These are phyloP conservation scores for Arthrobotrys pseudoclavata DNA, from an alignment of 2,329 filamentous ascomycete species.

Conservation along the genomic window DNA sequence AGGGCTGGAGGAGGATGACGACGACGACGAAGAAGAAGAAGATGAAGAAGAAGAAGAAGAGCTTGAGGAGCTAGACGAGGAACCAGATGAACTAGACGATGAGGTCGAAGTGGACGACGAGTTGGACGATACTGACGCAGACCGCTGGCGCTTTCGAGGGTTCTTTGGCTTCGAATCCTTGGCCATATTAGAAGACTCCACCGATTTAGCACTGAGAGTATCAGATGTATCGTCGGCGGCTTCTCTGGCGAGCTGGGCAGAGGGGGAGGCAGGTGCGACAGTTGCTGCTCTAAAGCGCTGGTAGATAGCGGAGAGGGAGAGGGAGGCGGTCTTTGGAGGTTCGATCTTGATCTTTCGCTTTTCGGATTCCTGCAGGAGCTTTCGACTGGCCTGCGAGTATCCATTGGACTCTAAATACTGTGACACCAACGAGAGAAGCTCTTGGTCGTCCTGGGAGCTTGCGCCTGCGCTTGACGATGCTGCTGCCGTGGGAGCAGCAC, in stretches of 20 bases:
- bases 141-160: constrained; percentile 51
- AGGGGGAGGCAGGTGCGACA: constrained; percentile 29
- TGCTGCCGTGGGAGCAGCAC: neutral
- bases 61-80: constrained; percentile 63
- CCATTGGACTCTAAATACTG: constrained; percentile 46
- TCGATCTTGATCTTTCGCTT: constrained; percentile 46
- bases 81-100: constrained; percentile 58
- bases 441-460: constrained; percentile 15
- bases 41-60: constrained; percentile 65
- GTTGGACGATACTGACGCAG: constrained; percentile 47
- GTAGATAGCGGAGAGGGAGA: constrained; percentile 53
- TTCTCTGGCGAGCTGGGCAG: constrained; percentile 54
- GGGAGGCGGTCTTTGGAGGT: constrained; percentile 25
- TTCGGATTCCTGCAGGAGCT: constrained; percentile 37
- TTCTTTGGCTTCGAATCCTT: constrained; percentile 33
- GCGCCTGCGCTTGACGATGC: constrained; percentile 12
- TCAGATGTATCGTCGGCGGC: constrained; percentile 58
- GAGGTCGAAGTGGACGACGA: constrained; percentile 32
- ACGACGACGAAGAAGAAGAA: constrained; percentile 59
- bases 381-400: constrained; percentile 35
- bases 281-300: constrained; percentile 32
- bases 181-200: constrained; percentile 17
- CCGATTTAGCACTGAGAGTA: constrained; percentile 52
- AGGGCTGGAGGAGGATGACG: constrained; percentile 57
- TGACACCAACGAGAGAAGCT: constrained; percentile 49